A percentile compares a stretch with the other conserved stretches of the same genome.
Evolutionary conservation across 108 stramenopile species (phyloP).

Genomic region (Fragilariopsis cylindrus): DNA sequence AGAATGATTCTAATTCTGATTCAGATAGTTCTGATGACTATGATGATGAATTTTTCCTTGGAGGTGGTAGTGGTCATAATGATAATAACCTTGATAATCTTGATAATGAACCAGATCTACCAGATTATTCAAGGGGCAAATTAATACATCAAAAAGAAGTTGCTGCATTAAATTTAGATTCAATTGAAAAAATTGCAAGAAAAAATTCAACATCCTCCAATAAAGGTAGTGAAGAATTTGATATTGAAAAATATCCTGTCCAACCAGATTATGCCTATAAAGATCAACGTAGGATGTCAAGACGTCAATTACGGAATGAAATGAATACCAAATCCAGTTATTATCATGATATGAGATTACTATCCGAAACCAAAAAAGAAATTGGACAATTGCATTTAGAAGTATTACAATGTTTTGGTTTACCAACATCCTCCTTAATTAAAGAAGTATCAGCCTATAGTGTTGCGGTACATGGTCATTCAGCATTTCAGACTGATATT

Average conservation of each 20-base stretch:
- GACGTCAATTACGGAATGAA: conserved; percentile 49
- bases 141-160: neutral
- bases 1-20: too few species aligned
- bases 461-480: conserved; percentile 59
- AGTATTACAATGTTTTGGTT: conserved; percentile 61
- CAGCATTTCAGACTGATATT: conserved; percentile 73
- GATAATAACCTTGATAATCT: too few species aligned
- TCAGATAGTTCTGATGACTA: too few species aligned
- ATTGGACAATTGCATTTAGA: conserved; percentile 60
- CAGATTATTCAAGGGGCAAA: too few species aligned
- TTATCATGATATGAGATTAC: conserved; percentile 39
- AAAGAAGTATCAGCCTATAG: conserved; percentile 52
- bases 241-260: conserved; percentile 10
- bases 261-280: conserved; percentile 55
- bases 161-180: neutral
- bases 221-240: conserved; percentile 30
- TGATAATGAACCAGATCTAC: too few species aligned
- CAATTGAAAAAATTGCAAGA: conserved; percentile 21
- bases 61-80: too few species aligned
- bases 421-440: conserved; percentile 51
- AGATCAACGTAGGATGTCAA: conserved; percentile 53
- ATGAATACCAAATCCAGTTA: conserved; percentile 36
- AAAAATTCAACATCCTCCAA: conserved; percentile 20
- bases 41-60: too few species aligned
- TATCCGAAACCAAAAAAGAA: conserved; percentile 40